Evolutionary conservation across 495 filamentous ascomycete genomes (phyloP), one percentile per base, ranked within the genome.

Genomic region (Penicillium parvum): DNA sequence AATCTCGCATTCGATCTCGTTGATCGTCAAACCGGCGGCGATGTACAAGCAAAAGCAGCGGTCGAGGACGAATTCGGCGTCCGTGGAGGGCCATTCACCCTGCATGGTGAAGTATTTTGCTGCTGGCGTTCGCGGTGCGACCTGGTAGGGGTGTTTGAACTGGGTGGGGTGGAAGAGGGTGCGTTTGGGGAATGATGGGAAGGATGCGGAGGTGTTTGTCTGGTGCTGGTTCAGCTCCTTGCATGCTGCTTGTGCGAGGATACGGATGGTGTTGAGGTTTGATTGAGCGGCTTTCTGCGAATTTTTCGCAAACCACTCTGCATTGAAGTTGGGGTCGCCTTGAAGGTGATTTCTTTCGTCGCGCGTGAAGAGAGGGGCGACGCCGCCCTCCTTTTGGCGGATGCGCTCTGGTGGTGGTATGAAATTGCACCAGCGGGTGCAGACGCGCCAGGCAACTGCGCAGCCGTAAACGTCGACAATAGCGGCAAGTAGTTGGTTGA

Each of bases 381-480:
- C 47, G 17, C 64, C 65, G 14, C 64, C 65, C 43, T 60, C 52
- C 9, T 54, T 49, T 30, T 62, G 52, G 32, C 57, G 62, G 7
- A 32, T 28, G 10, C 23, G 9, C 1, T 45, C 19, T 0, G 65
- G 61, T 9, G 50, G 50, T 9, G 38, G 44, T 23, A 45, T 45
- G 18, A 54, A 55, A 10, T 59, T 41, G 41, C 76, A 79, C 65
- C 73, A 75, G 20, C 45, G 47, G 7, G 64, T 43, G 51, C 66
- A 75, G 25, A 80, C 34, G 8, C 52, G 25, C 33, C 57, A 63
- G 15, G 68, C 77, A 32, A 52, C 54, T 14, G 45, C 22, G 37
- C 68, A 70, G 34, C 77, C 75, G 26, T 64, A 56, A 0, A 51
- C 46, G 22, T 78, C 66, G n/a, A 73, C 69, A 5, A 79, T 38